phyloP scores from a whole-genome alignment of 345 rosid genomes.

The Bruguiera parviflora region DNA sequence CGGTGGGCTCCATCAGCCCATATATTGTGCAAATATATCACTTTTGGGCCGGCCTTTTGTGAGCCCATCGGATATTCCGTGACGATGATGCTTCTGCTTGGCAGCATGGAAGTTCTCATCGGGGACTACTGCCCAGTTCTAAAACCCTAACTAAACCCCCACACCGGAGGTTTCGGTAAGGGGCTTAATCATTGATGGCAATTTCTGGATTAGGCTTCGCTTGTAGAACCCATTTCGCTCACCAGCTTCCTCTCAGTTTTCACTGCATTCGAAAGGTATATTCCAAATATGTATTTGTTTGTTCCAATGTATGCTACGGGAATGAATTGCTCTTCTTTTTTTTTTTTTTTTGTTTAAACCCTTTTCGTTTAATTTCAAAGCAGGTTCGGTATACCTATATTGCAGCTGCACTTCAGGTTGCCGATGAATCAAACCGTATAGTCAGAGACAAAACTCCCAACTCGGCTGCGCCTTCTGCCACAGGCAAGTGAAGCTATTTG shows the following conservation, averaged over 20 bases:
- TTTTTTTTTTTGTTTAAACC: background rate
- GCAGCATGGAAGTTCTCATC: too few species aligned
- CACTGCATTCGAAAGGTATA: conserved; percentile 47
- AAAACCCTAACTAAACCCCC: conserved; percentile 38
- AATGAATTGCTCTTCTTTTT: background rate
- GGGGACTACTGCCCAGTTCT: background rate
- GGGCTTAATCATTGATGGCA: conserved; percentile 49
- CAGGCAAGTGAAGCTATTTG: conserved; percentile 19
- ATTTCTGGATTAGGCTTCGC: conserved; percentile 45
- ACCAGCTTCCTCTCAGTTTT: conserved; percentile 33
- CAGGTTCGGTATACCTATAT: conserved; percentile 43
- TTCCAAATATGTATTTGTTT: background rate
- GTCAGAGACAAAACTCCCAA: conserved; percentile 17
- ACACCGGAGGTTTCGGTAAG: background rate
- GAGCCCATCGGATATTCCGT: too few species aligned
- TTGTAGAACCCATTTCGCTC: conserved; percentile 39
- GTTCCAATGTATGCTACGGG: background rate
- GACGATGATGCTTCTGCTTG: too few species aligned
- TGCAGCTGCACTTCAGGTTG: conserved; percentile 40
- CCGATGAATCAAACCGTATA: conserved; percentile 45
- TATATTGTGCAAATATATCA: too few species aligned
- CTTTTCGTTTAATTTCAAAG: conserved; percentile 5
- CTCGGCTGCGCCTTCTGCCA: conserved; percentile 12
- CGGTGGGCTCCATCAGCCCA: too few species aligned
- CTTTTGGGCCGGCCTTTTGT: too few species aligned